phyloP scores from a whole-genome alignment of 1,284 basidiomycete genomes.

The Pyrrhoderma noxium region DNA sequence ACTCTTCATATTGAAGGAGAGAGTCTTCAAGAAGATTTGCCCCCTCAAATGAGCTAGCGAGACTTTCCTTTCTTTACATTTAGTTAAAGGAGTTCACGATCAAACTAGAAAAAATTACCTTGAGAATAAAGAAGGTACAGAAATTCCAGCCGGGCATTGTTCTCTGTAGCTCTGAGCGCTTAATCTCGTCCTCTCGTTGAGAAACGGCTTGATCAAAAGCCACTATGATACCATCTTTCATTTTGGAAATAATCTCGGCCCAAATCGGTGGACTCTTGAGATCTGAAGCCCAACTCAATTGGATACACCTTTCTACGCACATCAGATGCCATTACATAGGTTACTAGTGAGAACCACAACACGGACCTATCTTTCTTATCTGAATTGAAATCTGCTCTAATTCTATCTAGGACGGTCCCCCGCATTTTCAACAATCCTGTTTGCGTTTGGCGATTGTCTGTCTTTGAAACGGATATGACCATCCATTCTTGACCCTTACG shows the following conservation, averaged over 20 bases:
- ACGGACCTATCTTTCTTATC: constrained; percentile 82
- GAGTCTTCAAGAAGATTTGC: constrained; percentile 89
- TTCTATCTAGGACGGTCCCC: constrained; percentile 82
- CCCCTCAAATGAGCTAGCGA: constrained; percentile 88
- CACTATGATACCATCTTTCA: constrained; percentile 81
- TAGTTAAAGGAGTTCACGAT: constrained; percentile 2
- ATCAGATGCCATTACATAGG: constrained; percentile 21
- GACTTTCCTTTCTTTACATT: constrained; percentile 64
- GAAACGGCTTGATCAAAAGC: constrained; percentile 78
- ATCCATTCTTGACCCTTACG: constrained; percentile 85
- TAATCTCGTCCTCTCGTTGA: constrained; percentile 83
- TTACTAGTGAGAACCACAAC: constrained; percentile 9
- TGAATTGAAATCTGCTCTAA: constrained; percentile 87
- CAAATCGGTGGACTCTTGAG: constrained; percentile 76
- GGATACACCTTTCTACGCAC: constrained; percentile 56
- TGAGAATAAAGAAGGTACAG: constrained; percentile 90
- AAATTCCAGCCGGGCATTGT: constrained; percentile 95
- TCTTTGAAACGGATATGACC: constrained; percentile 75
- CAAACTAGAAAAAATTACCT: constrained; percentile 44
- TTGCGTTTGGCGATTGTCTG: constrained; percentile 52
- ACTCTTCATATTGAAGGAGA: constrained; percentile 82
- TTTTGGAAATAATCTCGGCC: constrained; percentile 82
- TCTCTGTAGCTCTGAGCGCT: constrained; percentile 77
- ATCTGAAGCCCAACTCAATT: constrained; percentile 63
- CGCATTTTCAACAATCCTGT: constrained; percentile 76